Conservation (phyloP, 2,329 filamentous ascomycete genomes). For the Hypocreales sp. region DNA sequence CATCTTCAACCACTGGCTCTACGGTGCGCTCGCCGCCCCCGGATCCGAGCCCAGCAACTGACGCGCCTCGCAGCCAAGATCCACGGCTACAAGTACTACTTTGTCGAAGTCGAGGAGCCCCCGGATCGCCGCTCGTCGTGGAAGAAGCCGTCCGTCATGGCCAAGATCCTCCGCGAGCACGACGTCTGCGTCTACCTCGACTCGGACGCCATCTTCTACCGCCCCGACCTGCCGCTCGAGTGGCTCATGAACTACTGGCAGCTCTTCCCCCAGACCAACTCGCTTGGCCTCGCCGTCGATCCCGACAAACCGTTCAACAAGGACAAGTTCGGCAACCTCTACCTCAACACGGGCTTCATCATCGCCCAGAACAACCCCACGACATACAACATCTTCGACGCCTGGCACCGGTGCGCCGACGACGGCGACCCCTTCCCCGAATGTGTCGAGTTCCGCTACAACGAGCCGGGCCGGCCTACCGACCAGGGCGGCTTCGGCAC, state of each 20-base stretch:
- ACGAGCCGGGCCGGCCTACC: conserved; percentile 20
- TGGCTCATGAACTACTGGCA: conserved; percentile 32
- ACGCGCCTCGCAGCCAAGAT: conserved; percentile 20
- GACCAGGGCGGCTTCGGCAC: conserved; percentile 29
- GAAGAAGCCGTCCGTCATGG: conserved; percentile 27
- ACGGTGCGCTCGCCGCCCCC: conserved; percentile 12
- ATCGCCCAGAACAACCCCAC: conserved; percentile 33
- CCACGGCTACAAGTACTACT: conserved; percentile 32
- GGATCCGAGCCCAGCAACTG: conserved; percentile 4
- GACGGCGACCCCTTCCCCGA: conserved; percentile 21
- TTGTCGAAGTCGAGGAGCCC: conserved; percentile 20
- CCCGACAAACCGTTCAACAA: conserved; percentile 20
- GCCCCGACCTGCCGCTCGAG: conserved; percentile 27
- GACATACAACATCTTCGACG: conserved; percentile 30
- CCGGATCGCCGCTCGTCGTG: conserved; percentile 27
- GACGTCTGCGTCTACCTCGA: conserved; percentile 27
- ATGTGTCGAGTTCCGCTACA: conserved; percentile 21
- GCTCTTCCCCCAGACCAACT: conserved; percentile 21
- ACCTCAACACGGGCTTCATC: conserved; percentile 38
- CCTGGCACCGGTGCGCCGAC: conserved; percentile 27
- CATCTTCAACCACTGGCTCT: conserved; percentile 28
- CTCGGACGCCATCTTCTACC: conserved; percentile 27
- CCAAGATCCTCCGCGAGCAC: conserved; percentile 25
- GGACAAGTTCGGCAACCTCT: conserved; percentile 22
- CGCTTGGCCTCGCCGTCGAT: conserved; percentile 25